Evolutionary conservation across 2,329 filamentous ascomycete genomes (phyloP).

Genomic region (Biscogniauxia mediterranea): DNA sequence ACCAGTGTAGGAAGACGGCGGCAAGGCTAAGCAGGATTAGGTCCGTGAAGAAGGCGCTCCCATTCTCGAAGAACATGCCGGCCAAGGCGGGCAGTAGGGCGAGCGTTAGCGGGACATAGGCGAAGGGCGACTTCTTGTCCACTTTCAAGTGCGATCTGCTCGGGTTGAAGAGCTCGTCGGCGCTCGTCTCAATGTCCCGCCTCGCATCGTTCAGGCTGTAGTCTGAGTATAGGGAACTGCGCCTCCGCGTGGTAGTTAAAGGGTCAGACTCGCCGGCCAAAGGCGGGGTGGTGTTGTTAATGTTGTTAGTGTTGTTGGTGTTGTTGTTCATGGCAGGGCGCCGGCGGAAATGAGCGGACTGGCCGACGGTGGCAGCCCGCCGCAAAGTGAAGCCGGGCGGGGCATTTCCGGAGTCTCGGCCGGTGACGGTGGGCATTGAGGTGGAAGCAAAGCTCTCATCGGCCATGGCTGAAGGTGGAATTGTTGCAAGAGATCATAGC

Average conservation of each 20-base stretch:
- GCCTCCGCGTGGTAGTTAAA: conserved; percentile 47
- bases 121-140: conserved; percentile 65
- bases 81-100: conserved; percentile 84
- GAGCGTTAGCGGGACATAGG: conserved; percentile 77
- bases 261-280: conserved; percentile 17
- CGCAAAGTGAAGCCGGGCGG: conserved; percentile 39
- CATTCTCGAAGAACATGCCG: conserved; percentile 81
- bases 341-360: conserved; percentile 28
- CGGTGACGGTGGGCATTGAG: conserved; percentile 21
- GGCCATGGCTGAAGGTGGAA: conserved; percentile 25
- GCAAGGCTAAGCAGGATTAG: conserved; percentile 76
- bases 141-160: conserved; percentile 36
- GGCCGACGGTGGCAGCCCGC: conserved; percentile 41
- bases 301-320: no score
- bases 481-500: conserved; percentile 18
- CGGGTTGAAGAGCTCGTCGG: conserved; percentile 67
- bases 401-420: conserved; percentile 17
- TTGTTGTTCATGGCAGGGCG: conserved; percentile 17
- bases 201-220: conserved; percentile 68
- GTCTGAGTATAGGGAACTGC: conserved; percentile 78
- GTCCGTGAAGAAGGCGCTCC: conserved; percentile 80
- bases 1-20: conserved; percentile 89
- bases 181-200: conserved; percentile 61
- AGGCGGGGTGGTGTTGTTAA: conserved; percentile 9
- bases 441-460: conserved; percentile 26